These are phyloP conservation scores for Polytolypa hystricis DNA, from an alignment of 2,329 filamentous ascomycete genomes.

Conservation along the genomic window DNA sequence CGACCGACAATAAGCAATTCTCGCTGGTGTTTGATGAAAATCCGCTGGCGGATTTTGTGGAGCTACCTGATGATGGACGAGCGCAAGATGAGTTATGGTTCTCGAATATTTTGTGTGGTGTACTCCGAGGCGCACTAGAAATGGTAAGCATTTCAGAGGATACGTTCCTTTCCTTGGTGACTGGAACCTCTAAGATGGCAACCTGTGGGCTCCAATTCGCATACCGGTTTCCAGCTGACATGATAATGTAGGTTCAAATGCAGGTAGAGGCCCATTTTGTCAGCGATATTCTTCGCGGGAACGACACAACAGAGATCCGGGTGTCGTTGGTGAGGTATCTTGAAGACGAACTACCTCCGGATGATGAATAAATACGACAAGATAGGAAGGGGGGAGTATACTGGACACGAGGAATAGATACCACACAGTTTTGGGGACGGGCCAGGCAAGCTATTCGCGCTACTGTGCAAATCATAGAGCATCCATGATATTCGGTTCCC, in stretches of 20 bases:
- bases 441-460: no score
- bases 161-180: constrained; percentile 7
- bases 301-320: constrained; percentile 95
- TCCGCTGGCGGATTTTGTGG: constrained; percentile 91
- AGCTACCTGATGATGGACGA: constrained; percentile 87
- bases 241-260: constrained; percentile 61
- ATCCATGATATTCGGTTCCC: no score
- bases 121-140: constrained; percentile 80
- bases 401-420: no score
- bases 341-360: constrained; percentile 91
- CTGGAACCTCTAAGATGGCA: background rate
- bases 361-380: constrained; percentile 88
- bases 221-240: background rate
- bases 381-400: no score
- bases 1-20: constrained; percentile 90
- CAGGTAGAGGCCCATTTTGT: constrained; percentile 96
- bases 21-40: constrained; percentile 96
- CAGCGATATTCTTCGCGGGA: constrained; percentile 81
- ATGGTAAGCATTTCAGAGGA: no score
- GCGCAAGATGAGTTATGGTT: constrained; percentile 98
- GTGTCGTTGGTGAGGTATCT: constrained; percentile 87
- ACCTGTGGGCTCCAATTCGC: no score
- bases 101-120: constrained; percentile 91
- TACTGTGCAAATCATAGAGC: no score
- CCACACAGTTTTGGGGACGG: no score